phyloP scores from a whole-genome alignment of 345 rosid genomes.

The Eucalyptus regnans region DNA sequence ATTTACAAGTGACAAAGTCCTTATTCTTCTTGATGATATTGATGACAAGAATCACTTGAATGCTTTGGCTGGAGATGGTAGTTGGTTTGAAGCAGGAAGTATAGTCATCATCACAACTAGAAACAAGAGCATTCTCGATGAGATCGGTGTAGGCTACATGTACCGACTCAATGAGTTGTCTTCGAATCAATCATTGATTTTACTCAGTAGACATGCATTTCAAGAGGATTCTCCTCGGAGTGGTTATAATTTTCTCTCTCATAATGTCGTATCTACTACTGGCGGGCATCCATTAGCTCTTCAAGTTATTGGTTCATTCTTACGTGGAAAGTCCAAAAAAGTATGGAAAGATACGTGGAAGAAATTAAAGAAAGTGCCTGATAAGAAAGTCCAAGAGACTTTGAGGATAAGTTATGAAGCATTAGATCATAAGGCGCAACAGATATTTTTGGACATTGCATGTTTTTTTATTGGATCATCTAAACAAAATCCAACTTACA shows the following conservation, averaged over 20 bases:
- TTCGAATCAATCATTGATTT: background rate
- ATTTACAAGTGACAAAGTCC: background rate
- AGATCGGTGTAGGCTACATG: fast-evolving
- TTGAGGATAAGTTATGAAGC: background rate
- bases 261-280: background rate
- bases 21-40: background rate
- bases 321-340: fast-evolving
- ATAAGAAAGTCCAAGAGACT: background rate
- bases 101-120: background rate
- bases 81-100: background rate
- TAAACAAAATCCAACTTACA: background rate
- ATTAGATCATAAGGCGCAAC: background rate
- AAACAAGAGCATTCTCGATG: background rate
- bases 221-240: fast-evolving
- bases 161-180: fast-evolving
- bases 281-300: background rate
- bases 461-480: background rate
- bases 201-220: background rate
- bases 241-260: background rate
- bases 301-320: background rate
- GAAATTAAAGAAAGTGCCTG: background rate
- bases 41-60: background rate
- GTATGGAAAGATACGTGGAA: background rate
- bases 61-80: background rate
- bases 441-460: background rate